phyloP scores from a whole-genome alignment of 495 filamentous ascomycete species.

The Aspergillus panamensis region DNA sequence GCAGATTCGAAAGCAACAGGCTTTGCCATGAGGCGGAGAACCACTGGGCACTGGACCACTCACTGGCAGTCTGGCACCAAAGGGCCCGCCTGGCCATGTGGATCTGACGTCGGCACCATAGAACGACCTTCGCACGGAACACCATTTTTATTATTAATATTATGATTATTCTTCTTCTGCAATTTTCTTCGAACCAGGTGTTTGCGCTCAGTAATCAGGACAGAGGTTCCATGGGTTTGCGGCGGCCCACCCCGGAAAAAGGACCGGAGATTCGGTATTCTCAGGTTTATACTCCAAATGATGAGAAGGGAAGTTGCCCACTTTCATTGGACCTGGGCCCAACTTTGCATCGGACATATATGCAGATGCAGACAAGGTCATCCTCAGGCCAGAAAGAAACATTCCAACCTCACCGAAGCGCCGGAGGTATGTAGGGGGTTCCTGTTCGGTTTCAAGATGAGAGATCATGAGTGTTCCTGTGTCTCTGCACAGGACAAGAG shows the following conservation, averaged over 20 bases:
- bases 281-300: background rate
- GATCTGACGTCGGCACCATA: constrained; percentile 27
- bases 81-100: constrained; percentile 20
- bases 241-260: background rate
- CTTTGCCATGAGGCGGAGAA: constrained; percentile 5
- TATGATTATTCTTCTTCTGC: no score
- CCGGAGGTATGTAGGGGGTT: background rate
- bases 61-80: no score
- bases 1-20: background rate
- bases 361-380: constrained; percentile 7
- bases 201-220: background rate
- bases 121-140: background rate
- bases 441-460: constrained; percentile 6
- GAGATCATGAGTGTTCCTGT: constrained; percentile 7
- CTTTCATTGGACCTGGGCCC: constrained; percentile 7
- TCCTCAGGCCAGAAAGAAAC: background rate
- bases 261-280: background rate
- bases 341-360: constrained; percentile 11
- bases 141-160: background rate
- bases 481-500: background rate
- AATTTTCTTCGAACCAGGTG: background rate
- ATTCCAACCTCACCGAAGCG: background rate
- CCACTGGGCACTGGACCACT: no score
- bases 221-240: constrained; percentile 1
- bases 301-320: background rate